Base-by-base conservation (phyloP, 169 alveolate genomes). In the Plasmodium sp. region DNA sequence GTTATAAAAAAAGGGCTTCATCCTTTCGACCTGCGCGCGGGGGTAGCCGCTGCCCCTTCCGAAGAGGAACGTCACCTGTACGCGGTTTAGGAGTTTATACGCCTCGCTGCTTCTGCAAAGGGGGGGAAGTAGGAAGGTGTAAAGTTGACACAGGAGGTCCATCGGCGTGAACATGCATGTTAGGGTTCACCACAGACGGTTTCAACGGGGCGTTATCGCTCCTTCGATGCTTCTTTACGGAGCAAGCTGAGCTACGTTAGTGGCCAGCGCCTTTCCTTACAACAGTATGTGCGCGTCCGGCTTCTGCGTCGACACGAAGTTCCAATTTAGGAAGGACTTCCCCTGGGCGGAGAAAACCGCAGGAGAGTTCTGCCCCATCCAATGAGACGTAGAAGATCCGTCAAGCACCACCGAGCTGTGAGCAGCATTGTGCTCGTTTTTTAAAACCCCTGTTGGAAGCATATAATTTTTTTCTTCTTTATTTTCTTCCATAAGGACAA, bases 11-110 rank as follows among this genome's bases (percentile, higher is more conserved):
- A 88, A 80, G 12, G 62, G 41, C 34, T 62, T 88, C 45, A 88
- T 88, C 48, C 43, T 39, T 81, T 91, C 43, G 6, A 82, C n/a
- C 22, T 67, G 6, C 16, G 45, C 81, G 18, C 34, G 67, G 1
- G 91, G 72, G 43, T 81, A 91, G 5, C 6, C 56, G 22, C 34
- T 91, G 72, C 95, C 95, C 45, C 54, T 62, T 81, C 95, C 95
- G 18, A 91, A 91, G 0, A 82, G 5, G 14, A 91, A 34, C 14
- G 95, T 91, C 22, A 91, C 92, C 81, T 91, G 95, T 1, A 91
- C 48, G 4, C 95, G 92, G 22, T 91, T 91, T 58, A 91, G n/a
- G 16, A 91, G 79, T 6, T 22, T 81, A 67, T 91, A 81, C 22
- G 33, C 14, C 7, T 48, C 36, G 4, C 73, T 72, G 79, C 92